Evolutionary conservation across 768 basidiomycete genomes (phyloP).

Genomic region (Butyriboletus loyo): DNA sequence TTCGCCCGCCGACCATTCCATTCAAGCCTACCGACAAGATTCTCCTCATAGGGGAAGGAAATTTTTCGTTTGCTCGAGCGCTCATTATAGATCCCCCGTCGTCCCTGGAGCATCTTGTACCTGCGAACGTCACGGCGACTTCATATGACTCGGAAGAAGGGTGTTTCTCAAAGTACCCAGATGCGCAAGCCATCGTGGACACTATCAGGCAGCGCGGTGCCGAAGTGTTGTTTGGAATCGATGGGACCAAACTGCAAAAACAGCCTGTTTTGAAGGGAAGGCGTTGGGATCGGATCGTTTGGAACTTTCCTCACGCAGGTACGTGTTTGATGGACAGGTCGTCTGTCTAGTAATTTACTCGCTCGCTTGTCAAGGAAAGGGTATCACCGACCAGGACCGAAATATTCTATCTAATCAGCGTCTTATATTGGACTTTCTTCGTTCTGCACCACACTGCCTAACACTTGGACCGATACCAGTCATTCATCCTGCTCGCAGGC

Average conservation of each 20-base stretch:
- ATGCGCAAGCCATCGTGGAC: conserved; percentile 56
- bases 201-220: conserved; percentile 57
- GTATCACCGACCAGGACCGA: conserved; percentile 90
- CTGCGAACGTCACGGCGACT: conserved; percentile 77
- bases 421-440: conserved; percentile 77
- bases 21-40: conserved; percentile 65
- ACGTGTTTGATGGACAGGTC: conserved; percentile 19
- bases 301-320: conserved; percentile 98
- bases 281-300: conserved; percentile 77
- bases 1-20: conserved; percentile 53
- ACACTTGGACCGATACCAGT: conserved; percentile 53
- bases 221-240: conserved; percentile 74
- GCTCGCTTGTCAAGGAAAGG: conserved; percentile 53
- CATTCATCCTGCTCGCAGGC: conserved; percentile 39
- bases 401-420: conserved; percentile 90
- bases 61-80: conserved; percentile 88
- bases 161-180: conserved; percentile 82
- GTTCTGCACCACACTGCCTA: conserved; percentile 64
- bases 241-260: conserved; percentile 77
- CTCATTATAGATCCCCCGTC: conserved; percentile 51
- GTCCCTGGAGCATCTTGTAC: conserved; percentile 50
- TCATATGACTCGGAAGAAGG: conserved; percentile 77
- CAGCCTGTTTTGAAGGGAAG: conserved; percentile 52
- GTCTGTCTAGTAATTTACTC: neutral
- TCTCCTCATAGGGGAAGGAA: conserved; percentile 87